These are phyloP conservation scores for Yarrowia porcina DNA, from an alignment of 805 yeast species.

Conservation along the genomic window DNA sequence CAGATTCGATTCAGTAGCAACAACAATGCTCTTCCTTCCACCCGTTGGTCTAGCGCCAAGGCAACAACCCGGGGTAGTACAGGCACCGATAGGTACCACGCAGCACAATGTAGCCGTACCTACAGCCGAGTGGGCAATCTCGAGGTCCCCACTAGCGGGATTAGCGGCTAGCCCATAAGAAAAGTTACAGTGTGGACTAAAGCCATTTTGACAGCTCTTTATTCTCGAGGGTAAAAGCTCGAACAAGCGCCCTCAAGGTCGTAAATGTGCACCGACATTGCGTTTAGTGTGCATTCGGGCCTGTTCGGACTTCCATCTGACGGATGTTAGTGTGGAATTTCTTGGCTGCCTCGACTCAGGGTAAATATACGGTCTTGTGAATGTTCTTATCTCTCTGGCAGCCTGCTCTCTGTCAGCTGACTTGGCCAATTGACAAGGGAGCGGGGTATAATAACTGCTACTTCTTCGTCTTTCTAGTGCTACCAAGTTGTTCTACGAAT, in stretches of 20 bases:
- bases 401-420: background rate
- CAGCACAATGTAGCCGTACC: background rate
- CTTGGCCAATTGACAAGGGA: background rate
- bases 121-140: background rate
- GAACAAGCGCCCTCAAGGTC: background rate
- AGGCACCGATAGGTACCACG: background rate
- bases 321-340: background rate
- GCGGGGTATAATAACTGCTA: background rate
- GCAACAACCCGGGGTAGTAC: background rate
- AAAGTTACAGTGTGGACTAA: background rate
- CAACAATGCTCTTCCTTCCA: background rate
- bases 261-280: background rate
- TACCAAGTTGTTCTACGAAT: too few species aligned
- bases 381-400: background rate
- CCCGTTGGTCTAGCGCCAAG: background rate
- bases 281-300: background rate
- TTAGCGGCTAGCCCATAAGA: background rate
- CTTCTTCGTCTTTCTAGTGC: too few species aligned
- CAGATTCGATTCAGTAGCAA: background rate
- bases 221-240: background rate
- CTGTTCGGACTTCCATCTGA: background rate
- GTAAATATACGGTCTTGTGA: background rate
- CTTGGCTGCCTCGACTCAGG: background rate
- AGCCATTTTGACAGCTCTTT: background rate
- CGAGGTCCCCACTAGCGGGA: background rate